Conservation (phyloP, 2,329 filamentous ascomycete genomes). For the Fusarium fujikuroi region DNA sequence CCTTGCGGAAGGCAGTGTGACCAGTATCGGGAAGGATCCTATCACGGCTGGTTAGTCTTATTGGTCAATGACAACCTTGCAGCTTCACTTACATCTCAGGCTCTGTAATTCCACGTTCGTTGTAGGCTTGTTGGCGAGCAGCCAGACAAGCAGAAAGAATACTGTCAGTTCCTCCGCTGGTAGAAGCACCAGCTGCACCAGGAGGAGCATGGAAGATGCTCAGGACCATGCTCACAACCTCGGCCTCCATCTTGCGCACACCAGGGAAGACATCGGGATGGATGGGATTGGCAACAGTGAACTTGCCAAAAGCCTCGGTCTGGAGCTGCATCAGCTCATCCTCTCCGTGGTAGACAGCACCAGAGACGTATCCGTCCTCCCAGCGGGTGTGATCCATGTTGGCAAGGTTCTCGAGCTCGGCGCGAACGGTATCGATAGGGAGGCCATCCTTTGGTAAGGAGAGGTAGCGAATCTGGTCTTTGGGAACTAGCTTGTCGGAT, state of each 20-base stretch:
- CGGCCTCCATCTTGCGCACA: slow-evolving; percentile 98
- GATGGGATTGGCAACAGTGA: slow-evolving; percentile 95
- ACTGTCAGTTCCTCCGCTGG: slow-evolving; percentile 93
- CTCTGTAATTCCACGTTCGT: slow-evolving; percentile 87
- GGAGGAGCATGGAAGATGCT: slow-evolving; percentile 88
- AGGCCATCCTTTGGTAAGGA: slow-evolving; percentile 86
- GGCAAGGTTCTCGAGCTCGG: slow-evolving; percentile 81
- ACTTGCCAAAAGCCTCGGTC: slow-evolving; percentile 91
- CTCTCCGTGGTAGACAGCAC: slow-evolving; percentile 96
- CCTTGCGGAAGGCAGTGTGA: slow-evolving; percentile 97
- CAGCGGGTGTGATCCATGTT: slow-evolving; percentile 94
- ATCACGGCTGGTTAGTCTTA: slow-evolving; percentile 20
- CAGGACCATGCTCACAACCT: slow-evolving; percentile 95
- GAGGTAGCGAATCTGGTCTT: slow-evolving; percentile 77
- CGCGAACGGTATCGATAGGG: slow-evolving; percentile 79
- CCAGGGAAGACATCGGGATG: slow-evolving; percentile 98
- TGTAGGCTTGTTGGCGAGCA: slow-evolving; percentile 87
- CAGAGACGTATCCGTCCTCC: slow-evolving; percentile 95
- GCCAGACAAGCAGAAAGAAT: slow-evolving; percentile 95
- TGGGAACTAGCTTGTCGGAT: slow-evolving; percentile 83
- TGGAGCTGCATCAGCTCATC: slow-evolving; percentile 84
- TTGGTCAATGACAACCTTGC: background rate
- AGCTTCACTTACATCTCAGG: slow-evolving; percentile 82
- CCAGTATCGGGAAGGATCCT: slow-evolving; percentile 95
- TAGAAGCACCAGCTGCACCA: slow-evolving; percentile 88